Evolutionary conservation across 306 rosid genomes (phyloP), one percentile per base, ranked within the genome.

Genomic region (Fragaria iinumae): DNA sequence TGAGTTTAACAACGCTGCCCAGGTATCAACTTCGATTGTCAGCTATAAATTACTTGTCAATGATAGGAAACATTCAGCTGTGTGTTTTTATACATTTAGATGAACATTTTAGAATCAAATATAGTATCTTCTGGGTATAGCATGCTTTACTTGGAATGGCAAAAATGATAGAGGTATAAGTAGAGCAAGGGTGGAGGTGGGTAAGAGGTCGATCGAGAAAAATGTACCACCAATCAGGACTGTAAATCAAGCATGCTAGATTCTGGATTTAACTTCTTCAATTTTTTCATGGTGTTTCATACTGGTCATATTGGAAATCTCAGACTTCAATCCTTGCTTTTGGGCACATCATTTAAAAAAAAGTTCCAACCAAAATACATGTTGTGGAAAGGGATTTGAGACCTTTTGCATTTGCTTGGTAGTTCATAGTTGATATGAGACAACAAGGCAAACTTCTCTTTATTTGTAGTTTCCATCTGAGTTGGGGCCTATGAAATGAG

Each of bases 1-100:
- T 17, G 97, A 92, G 86, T 95, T 90, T 87, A 89, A 95, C 88
- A 95, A 95, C 73, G 96, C 97, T 57, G 91, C 97, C 50, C 97
- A 92, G 97, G 99, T 95, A 89, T 77, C 47, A 64, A 29, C 86
- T 63, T 74, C 73, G 66, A 77, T 76, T 80, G 59, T 60, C 55
- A 38, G 77, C 67, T 73, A 69, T 6, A 7, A 34, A 9, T 44
- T 65, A 59, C 44, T 57, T 17, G 55, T 41, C 41, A 16, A 57
- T 56, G 25, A 23, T 39, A 16, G 66, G 41, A 25, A 41, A 39
- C 23, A 23, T 56, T 73, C 17, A 2, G 36, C 48, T 5, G 59
- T 38, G 11, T n/a, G 48, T 44, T 44, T 10, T 72, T 72, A 17
- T 65, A 4, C 69, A 17, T 39, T 18, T 65, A 36, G 74, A 23